Percentiles rank a stretch among this genome's conserved stretches.
These are phyloP conservation scores for Ilex asprella DNA, from an alignment of 257 asterid genomes.

Conservation along the genomic window DNA sequence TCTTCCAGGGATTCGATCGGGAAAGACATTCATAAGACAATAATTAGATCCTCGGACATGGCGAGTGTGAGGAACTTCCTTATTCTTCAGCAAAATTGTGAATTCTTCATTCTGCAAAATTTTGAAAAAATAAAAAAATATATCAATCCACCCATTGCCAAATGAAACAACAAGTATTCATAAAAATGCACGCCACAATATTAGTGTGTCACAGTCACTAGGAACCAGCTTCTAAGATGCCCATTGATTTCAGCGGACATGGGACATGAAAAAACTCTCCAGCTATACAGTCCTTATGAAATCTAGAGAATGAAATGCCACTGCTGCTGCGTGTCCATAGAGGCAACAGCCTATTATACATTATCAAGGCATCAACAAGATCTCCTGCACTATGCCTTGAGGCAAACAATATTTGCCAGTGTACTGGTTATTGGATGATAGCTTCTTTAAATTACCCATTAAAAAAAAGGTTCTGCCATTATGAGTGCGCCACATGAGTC, in stretches of 20 bases:
- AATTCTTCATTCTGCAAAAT: constrained; percentile 71
- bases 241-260: too few relatives aligned
- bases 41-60: constrained; percentile 89
- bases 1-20: constrained; percentile 86
- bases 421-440: neutral
- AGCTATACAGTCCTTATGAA: too few relatives aligned
- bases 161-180: neutral
- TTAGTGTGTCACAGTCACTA: neutral
- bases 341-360: too few relatives aligned
- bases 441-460: neutral
- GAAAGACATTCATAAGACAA: constrained; percentile 83
- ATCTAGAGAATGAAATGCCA: too few relatives aligned
- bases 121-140: neutral
- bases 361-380: too few relatives aligned
- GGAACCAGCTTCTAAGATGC: too few relatives aligned
- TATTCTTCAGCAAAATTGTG: constrained; percentile 47
- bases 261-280: too few relatives aligned
- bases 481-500: too few relatives aligned
- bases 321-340: too few relatives aligned
- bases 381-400: too few relatives aligned
- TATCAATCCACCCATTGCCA: too few relatives aligned
- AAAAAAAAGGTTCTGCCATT: too few relatives aligned
- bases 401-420: neutral
- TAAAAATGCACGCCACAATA: neutral
- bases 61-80: constrained; percentile 79